Evolutionary conservation across 495 filamentous ascomycete genomes (phyloP), one percentile per base, ranked within the genome.

Genomic region (Penicillium goetzii): DNA sequence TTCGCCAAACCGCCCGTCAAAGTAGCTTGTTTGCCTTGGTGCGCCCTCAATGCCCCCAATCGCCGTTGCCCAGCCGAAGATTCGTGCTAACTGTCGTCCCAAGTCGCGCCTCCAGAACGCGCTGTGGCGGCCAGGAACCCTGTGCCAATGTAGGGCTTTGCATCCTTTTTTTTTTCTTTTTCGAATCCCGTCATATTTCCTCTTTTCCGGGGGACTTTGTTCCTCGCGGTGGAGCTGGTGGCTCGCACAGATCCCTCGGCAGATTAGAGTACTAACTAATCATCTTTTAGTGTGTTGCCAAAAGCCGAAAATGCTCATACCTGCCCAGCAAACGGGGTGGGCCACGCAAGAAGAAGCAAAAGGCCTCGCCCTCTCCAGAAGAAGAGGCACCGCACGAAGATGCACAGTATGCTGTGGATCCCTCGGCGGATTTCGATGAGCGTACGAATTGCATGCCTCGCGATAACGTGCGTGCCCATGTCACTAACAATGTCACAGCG

Each of bases 1-100:
- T 81, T 81, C 62, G 78, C 79, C 56, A 80, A 80, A 74, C 85
- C 85, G 38, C 86, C 86, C n/a, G 85, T 87, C 26, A 88, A 88
- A 72, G 80, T 85, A 67, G 86, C 85, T 25, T 88, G 86, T 76
- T 71, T 87, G 63, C 78, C 83, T 63, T 88, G 86, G 85, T 87
- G 76, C 73, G 82, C 73, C 55, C 36, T 41, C 25, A 28, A 33
- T 53, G 50, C n/a, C 25, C 38, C 34, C 52, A 6, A 17, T 30
- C 9, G 26, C 45, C 30, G 17, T 26, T 33, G 34, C 26, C 32
- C 34, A 21, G 56, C 56, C 33, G 12, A 38, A 19, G 26, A 17
- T 40, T 38, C 38, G 19, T 47, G 55, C 62, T 58, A 61, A 60
- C 56, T 51, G 34, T 19, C 51, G 47, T 45, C 47, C 61, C 63